A percentile compares a stretch with the other conserved stretches of the same genome.
phyloP scores from a whole-genome alignment of 2,329 filamentous ascomycete genomes.

The Mollisiaceae sp. region DNA sequence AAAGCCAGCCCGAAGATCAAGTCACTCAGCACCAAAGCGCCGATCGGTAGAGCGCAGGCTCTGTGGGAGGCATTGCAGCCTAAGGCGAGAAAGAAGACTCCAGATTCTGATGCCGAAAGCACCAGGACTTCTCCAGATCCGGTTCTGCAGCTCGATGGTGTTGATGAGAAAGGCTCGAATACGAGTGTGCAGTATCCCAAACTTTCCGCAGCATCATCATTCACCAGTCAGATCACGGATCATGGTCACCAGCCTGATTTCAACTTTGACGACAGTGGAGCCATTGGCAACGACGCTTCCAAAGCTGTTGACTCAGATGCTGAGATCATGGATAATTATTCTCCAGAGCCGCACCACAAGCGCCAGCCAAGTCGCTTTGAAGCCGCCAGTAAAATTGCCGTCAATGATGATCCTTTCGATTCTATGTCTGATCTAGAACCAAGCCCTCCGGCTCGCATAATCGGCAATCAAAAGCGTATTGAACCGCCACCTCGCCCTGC shows the following conservation, averaged over 20 bases:
- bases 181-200: slow-evolving; percentile 41
- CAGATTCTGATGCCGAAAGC: slow-evolving; percentile 15
- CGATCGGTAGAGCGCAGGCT: slow-evolving; percentile 28
- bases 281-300: slow-evolving; percentile 22
- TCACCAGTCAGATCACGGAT: slow-evolving; percentile 50
- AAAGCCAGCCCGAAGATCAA: slow-evolving; percentile 8
- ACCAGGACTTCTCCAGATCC: slow-evolving; percentile 13
- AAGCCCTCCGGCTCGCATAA: background rate
- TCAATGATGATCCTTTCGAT: background rate
- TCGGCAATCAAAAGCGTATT: background rate
- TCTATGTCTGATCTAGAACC: background rate
- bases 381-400: background rate
- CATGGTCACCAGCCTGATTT: slow-evolving; percentile 56
- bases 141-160: slow-evolving; percentile 19
- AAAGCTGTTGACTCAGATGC: slow-evolving; percentile 20
- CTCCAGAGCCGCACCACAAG: slow-evolving; percentile 8
- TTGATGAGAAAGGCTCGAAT: slow-evolving; percentile 23
- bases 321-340: background rate
- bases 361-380: background rate
- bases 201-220: slow-evolving; percentile 43
- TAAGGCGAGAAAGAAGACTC: slow-evolving; percentile 16
- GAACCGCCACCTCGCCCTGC: background rate
- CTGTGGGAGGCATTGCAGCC: slow-evolving; percentile 30
- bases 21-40: background rate
- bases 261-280: slow-evolving; percentile 43